Evolutionary conservation across 1,139 yeast genomes (phyloP), one percentile per base, ranked within the genome.

Genomic region (Geotrichum fermentans): DNA sequence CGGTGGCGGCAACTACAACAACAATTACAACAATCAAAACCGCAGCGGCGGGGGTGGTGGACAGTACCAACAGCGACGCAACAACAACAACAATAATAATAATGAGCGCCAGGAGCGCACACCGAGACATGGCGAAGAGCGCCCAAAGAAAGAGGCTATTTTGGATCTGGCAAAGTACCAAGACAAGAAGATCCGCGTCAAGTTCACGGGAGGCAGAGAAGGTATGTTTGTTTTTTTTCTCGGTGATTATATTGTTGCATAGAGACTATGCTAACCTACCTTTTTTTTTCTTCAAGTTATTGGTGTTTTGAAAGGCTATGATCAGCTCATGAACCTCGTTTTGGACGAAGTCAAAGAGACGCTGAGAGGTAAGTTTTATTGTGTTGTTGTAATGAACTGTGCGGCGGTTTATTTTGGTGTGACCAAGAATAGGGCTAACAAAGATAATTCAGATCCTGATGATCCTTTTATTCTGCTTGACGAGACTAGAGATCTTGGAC

Each of bases 291-390:
- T 26, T n/a, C 10, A n/a, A 63, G 82, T 90, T 8, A 74, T 75
- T 22, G 98, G 98, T 21, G 69, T 72, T 0, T 75, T 92, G 59
- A 87, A 85, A 61, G 97, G 98, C 17, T 89, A 77, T 64, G 98
- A 92, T 65, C 95, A 86, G 66, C 75, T 89, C 66, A 84, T 90
- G 95, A 92, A 92, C 69, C 73, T 92, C 59, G 97, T 92, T 7
- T 75, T 92, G 58, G 96, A 89, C 60, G 82, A 89, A 41, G 90
- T 86, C 11, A 75, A 75, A 43, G 97, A 92, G 65, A 57, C 63
- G 1, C 53, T 63, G 30, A 55, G 62, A 42, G 44, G 52, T 50
- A 46, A 39, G 52, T 36, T 16, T n/a, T n/a, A n/a, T n/a, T n/a
- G n/a, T n/a, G n/a, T n/a, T n/a, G n/a, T n/a, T n/a, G n/a, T n/a